These are phyloP conservation scores for Pichia paraexigua DNA, from an alignment of 805 yeast genomes.

Conservation along the genomic window DNA sequence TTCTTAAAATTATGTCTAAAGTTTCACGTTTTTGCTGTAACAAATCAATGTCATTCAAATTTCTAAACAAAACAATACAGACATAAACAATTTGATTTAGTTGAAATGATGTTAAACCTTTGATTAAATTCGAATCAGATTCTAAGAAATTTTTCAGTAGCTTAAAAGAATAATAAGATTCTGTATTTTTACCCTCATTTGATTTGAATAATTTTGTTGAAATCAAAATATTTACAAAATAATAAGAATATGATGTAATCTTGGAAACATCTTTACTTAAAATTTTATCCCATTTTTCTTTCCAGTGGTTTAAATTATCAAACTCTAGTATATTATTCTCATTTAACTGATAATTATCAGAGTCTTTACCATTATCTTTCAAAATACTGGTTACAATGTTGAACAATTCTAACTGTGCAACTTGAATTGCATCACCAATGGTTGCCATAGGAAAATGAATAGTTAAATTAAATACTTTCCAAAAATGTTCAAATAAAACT, in stretches of 20 bases:
- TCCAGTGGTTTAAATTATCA: constrained; percentile 39
- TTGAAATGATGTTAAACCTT: constrained; percentile 48
- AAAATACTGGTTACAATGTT: constrained; percentile 17
- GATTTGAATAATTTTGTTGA: constrained; percentile 28
- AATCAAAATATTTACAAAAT: constrained; percentile 38
- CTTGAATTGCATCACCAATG: constrained; percentile 47
- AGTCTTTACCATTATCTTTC: constrained; percentile 1
- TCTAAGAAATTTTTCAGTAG: constrained; percentile 37
- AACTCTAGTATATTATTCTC: constrained; percentile 19
- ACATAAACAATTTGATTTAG: constrained; percentile 48
- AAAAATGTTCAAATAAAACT: constrained; percentile 29
- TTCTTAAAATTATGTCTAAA: constrained; percentile 40
- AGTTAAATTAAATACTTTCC: constrained; percentile 36
- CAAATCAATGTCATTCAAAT: constrained; percentile 30
- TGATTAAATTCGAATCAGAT: constrained; percentile 38
- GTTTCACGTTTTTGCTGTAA: constrained; percentile 33
- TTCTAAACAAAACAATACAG: constrained; percentile 44
- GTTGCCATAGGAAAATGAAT: constrained; percentile 42
- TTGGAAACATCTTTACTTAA: constrained; percentile 42
- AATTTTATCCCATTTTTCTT: constrained; percentile 35
- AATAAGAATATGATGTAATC: constrained; percentile 38
- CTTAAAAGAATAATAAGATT: constrained; percentile 37
- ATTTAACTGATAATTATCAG: neutral
- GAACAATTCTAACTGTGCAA: constrained; percentile 40
- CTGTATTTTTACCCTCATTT: constrained; percentile 18